Percentiles rank a stretch among this genome's conserved stretches.
Conservation (phyloP, 805 yeast genomes). For the Zygotorulaspora chibaensis region DNA sequence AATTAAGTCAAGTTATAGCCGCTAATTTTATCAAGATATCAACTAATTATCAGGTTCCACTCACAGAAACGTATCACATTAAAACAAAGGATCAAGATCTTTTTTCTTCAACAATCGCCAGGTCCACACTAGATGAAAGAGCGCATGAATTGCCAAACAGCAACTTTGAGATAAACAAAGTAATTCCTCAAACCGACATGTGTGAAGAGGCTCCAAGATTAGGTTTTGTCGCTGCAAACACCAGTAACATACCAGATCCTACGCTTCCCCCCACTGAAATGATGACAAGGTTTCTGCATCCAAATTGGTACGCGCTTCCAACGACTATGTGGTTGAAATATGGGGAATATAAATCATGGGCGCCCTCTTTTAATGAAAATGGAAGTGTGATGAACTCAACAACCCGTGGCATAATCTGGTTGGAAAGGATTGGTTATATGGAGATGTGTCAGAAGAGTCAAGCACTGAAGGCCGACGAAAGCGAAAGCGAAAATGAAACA, state of each 20-base stretch:
- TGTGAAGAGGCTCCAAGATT: slow-evolving; percentile 40
- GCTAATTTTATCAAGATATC: slow-evolving; percentile 61
- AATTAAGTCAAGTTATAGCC: slow-evolving; percentile 40
- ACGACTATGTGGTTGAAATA: slow-evolving; percentile 62
- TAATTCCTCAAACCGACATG: slow-evolving; percentile 49
- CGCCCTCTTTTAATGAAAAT: slow-evolving; percentile 61
- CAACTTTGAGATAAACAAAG: slow-evolving; percentile 55
- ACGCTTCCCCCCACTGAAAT: slow-evolving; percentile 50
- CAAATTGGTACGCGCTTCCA: slow-evolving; percentile 61
- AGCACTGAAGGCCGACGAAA: slow-evolving; percentile 3
- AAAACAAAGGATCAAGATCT: slow-evolving; percentile 67
- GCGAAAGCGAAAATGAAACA: slow-evolving; percentile 12
- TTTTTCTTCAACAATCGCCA: slow-evolving; percentile 67
- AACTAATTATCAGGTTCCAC: slow-evolving; percentile 44
- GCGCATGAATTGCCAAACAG: slow-evolving; percentile 64
- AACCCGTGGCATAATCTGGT: slow-evolving; percentile 49
- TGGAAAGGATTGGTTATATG: slow-evolving; percentile 49
- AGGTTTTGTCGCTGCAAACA: slow-evolving; percentile 45
- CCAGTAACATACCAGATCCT: slow-evolving; percentile 46
- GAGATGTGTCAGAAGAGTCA: slow-evolving; percentile 24
- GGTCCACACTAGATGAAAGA: slow-evolving; percentile 72
- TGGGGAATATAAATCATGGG: slow-evolving; percentile 50
- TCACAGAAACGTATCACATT: slow-evolving; percentile 63
- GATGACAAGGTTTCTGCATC: slow-evolving; percentile 51
- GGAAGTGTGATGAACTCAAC: slow-evolving; percentile 50